A percentile compares a stretch with the other conserved stretches of the same genome.
Conservation (phyloP, 768 basidiomycete genomes). For the Stropharia rugosoannulata region DNA sequence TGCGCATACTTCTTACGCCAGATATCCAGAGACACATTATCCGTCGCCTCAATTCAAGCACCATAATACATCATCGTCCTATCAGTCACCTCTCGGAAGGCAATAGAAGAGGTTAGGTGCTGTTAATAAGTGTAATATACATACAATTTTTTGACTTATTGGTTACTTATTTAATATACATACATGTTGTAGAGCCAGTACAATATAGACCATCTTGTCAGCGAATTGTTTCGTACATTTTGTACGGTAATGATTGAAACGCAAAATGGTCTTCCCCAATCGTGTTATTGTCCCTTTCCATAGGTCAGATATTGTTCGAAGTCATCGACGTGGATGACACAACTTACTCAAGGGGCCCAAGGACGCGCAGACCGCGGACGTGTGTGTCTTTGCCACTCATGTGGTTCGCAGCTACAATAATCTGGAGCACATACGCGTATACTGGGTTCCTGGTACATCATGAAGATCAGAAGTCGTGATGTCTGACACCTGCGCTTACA, state of each 20-base stretch:
- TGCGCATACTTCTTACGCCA: constrained; percentile 9
- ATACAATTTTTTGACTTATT: constrained; percentile 18
- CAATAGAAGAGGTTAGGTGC: constrained; percentile 11
- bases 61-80: constrained; percentile 31
- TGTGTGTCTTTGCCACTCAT: constrained; percentile 99
- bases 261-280: constrained; percentile 71
- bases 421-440: constrained; percentile 85
- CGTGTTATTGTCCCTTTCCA: constrained; percentile 35
- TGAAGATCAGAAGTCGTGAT: constrained; percentile 1
- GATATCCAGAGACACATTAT: constrained; percentile 21
- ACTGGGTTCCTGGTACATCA: constrained; percentile 69
- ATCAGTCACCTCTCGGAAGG: constrained; percentile 25
- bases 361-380: constrained; percentile 85
- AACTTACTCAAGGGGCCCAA: constrained; percentile 78
- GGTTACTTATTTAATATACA: constrained; percentile 10
- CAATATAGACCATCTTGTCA: constrained; percentile 28
- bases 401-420: constrained; percentile 90
- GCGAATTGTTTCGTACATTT: constrained; percentile 70
- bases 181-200: constrained; percentile 11
- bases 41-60: constrained; percentile 30
- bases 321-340: constrained; percentile 3
- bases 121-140: constrained; percentile 18
- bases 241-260: constrained; percentile 64
- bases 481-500: constrained; percentile 45
- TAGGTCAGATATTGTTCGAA: not conserved